Evolutionary conservation across 2,329 filamentous ascomycete species (phyloP), one percentile per base, ranked within the genome.

Genomic region (Penicillium paneum): DNA sequence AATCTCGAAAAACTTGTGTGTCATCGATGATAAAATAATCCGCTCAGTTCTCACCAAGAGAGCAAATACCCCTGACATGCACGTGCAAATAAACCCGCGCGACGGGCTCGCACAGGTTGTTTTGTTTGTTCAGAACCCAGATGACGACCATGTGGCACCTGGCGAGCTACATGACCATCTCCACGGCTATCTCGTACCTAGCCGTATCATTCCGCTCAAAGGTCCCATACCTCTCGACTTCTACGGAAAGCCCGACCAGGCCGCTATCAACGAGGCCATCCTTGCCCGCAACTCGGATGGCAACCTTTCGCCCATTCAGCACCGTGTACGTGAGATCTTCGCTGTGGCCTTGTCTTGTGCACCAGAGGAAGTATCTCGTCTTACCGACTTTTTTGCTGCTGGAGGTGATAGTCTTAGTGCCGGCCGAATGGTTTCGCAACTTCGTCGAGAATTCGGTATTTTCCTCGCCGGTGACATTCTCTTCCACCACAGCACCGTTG

Each of bases 361-460:
- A 1, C 61, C 68, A 1, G 64, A 67, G 3, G 75, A 79, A 2
- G 68, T 82, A 12, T 62, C 69, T 0, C 56, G 63, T 0, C 64
- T 74, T 1, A 76, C 77, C 0, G 78, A 82, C 62, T 82, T 83
- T 61, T 82, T 82, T 60, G 71, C 73, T 12, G 71, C 81, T 15
- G 81, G 81, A 6, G 81, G 82, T 17, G 80, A 83, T 60, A 82
- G 79, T 34, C 71, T 84, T 43, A 74, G 74, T 19, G 81, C 81
- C 31, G 82, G 81, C 2, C 74, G 74, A 32, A 73, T 84, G 0
- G 69, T 82, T 7, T 82, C 81, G 1, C 68, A 71, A 1, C 71
- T 84, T 4, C 76, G 81, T n/a, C 73, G 72, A 28, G 73, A 79
- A 46, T 81, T 83, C 55, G 68, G 72, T 19, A 69, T 81, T 1